Evolutionary conservation across 805 yeast genomes (phyloP).

Genomic region (Kodamaea kakaduensis): DNA sequence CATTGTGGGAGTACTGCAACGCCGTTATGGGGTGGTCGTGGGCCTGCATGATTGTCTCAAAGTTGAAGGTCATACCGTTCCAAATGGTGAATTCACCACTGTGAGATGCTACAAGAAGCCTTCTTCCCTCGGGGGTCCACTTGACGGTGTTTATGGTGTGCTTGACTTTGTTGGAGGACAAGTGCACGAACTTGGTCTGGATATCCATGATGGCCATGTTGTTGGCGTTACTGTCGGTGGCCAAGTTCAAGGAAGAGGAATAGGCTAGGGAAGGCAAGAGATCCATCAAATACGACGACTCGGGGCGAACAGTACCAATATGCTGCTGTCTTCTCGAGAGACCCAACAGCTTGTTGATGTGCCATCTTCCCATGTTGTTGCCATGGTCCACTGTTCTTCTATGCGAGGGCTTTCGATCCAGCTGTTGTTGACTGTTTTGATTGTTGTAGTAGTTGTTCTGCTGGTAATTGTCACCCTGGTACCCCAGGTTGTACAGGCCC

Average conservation of each 20-base stretch:
- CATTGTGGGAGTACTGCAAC: slow-evolving; percentile 78
- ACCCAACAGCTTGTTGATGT: slow-evolving; percentile 43
- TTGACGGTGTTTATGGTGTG: slow-evolving; percentile 86
- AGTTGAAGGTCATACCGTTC: slow-evolving; percentile 93
- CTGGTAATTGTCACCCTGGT: slow-evolving; percentile 4
- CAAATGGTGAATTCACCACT: slow-evolving; percentile 95
- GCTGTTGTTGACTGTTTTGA: slow-evolving; percentile 41
- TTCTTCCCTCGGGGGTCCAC: slow-evolving; percentile 96
- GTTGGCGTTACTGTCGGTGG: slow-evolving; percentile 21
- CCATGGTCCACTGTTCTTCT: slow-evolving; percentile 79
- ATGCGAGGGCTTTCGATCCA: slow-evolving; percentile 49
- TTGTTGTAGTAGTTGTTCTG: slow-evolving; percentile 20
- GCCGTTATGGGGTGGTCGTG: slow-evolving; percentile 88
- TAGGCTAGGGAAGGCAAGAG: slow-evolving; percentile 65
- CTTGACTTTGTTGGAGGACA: slow-evolving; percentile 84
- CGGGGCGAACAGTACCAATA: slow-evolving; percentile 61
- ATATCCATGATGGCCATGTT: slow-evolving; percentile 54
- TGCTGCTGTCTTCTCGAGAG: slow-evolving; percentile 28
- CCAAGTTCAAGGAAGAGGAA: slow-evolving; percentile 28
- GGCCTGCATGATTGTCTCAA: slow-evolving; percentile 97
- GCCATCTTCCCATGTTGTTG: slow-evolving; percentile 64
- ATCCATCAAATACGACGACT: slow-evolving; percentile 59
- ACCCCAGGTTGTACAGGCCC: slow-evolving; percentile 6
- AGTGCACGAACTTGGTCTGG: slow-evolving; percentile 80
- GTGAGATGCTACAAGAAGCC: slow-evolving; percentile 84